These are phyloP conservation scores for Aegilops bicornis DNA, from an alignment of 176 grass and related monocot genomes.

Conservation along the genomic window DNA sequence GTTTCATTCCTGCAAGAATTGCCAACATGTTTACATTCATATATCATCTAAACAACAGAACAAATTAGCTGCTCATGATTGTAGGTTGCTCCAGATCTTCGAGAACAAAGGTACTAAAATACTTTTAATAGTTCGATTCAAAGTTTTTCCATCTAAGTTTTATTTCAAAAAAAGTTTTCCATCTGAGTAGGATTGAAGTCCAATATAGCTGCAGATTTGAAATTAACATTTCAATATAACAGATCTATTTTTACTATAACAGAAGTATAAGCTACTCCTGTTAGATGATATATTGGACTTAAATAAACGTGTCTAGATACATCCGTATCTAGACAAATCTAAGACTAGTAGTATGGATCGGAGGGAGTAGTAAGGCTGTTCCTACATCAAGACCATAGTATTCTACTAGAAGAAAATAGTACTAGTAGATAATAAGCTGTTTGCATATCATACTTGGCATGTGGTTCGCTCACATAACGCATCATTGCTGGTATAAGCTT, in stretches of 20 bases:
- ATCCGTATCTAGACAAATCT: too few species aligned
- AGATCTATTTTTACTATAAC: not conserved
- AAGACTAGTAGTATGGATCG: too few species aligned
- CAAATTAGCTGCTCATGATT: not conserved
- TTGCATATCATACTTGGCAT: conserved; percentile 71
- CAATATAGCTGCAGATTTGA: not conserved
- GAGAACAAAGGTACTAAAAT: not conserved
- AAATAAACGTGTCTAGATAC: too few species aligned
- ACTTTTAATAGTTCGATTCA: conserved; percentile 16
- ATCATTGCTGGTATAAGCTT: conserved; percentile 99
- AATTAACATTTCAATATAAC: not conserved
- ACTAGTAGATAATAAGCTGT: too few species aligned
- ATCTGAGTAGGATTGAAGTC: too few species aligned
- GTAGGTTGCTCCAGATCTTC: not conserved
- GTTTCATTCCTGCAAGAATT: conserved; percentile 84
- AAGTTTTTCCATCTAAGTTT: too few species aligned
- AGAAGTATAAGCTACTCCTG: too few species aligned
- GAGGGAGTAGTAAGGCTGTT: not conserved
- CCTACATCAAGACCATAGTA: conserved; percentile 19
- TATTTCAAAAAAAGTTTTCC: too few species aligned
- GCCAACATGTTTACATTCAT: conserved; percentile 31
- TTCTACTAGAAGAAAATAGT: conserved; percentile 16
- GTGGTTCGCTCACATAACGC: conserved; percentile 98
- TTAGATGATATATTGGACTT: too few species aligned
- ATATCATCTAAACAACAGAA: conserved; percentile 3